phyloP scores from a whole-genome alignment of 2,329 filamentous ascomycete species.

The Ophiostoma piceae region DNA sequence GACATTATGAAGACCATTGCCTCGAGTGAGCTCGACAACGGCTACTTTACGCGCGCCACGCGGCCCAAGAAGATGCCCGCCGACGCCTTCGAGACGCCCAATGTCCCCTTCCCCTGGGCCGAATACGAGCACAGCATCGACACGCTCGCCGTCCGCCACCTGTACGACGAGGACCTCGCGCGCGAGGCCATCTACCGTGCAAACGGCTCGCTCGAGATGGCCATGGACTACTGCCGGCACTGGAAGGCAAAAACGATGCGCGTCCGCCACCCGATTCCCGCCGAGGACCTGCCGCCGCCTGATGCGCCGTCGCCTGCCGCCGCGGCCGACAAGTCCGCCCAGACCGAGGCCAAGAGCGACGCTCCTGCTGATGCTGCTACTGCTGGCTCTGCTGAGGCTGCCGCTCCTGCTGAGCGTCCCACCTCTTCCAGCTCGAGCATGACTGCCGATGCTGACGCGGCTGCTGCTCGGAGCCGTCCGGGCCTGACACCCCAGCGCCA shows the following conservation, averaged over 20 bases:
- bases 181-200: constrained; percentile 79
- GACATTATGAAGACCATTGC: constrained; percentile 77
- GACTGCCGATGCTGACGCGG: background rate
- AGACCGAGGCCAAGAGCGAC: background rate
- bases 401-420: background rate
- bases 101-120: constrained; percentile 46
- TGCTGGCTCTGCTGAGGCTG: background rate
- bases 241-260: constrained; percentile 54
- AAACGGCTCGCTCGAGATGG: constrained; percentile 56
- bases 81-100: constrained; percentile 38
- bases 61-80: constrained; percentile 19
- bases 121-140: constrained; percentile 34
- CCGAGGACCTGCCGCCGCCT: constrained; percentile 41
- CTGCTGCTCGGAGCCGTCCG: background rate
- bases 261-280: constrained; percentile 61
- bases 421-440: background rate
- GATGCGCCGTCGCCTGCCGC: background rate
- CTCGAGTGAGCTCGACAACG: constrained; percentile 65
- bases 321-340: background rate
- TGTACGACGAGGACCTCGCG: constrained; percentile 57
- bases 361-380: background rate
- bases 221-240: constrained; percentile 70
- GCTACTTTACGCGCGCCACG: background rate
- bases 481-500: background rate
- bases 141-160: constrained; percentile 37